phyloP scores from a whole-genome alignment of 2,329 filamentous ascomycete genomes.

The Penicillium sp. region DNA sequence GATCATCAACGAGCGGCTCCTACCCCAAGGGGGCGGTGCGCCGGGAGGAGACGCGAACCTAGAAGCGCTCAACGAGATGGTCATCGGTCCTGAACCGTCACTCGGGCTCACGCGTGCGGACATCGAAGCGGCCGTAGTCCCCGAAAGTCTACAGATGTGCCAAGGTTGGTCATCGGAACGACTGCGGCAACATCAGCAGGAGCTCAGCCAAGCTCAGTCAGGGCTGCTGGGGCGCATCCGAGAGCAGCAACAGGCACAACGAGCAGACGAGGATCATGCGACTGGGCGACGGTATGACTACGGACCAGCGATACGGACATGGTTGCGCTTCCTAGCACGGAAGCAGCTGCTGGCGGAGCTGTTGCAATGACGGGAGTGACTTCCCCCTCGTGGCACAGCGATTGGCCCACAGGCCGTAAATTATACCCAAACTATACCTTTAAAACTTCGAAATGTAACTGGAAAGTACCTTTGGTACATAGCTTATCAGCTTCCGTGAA shows the following conservation, averaged over 20 bases:
- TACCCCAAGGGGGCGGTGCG: neutral
- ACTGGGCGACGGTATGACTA: conserved; percentile 56
- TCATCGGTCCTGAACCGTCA: conserved; percentile 37
- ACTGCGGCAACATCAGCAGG: conserved; percentile 29
- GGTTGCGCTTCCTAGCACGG: conserved; percentile 65
- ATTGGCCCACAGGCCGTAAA: conserved; percentile 12
- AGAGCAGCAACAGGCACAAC: conserved; percentile 39
- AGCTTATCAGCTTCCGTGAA: neutral
- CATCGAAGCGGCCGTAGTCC: conserved; percentile 33
- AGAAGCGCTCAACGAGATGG: conserved; percentile 17
- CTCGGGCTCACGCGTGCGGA: conserved; percentile 30
- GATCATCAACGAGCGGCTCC: conserved; percentile 32
- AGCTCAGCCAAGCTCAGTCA: conserved; percentile 30
- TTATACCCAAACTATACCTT: neutral
- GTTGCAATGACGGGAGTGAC: conserved; percentile 8
- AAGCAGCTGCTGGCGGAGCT: conserved; percentile 54
- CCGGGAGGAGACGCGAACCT: neutral
- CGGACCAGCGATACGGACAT: conserved; percentile 62
- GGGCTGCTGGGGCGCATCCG: conserved; percentile 34
- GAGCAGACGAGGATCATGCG: conserved; percentile 41
- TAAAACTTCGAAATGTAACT: neutral
- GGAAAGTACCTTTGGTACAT: neutral
- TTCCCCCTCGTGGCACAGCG: conserved; percentile 18
- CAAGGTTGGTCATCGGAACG: conserved; percentile 22
- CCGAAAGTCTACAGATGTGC: conserved; percentile 24